Conservation (phyloP, 306 rosid species). For the Senna tora region DNA sequence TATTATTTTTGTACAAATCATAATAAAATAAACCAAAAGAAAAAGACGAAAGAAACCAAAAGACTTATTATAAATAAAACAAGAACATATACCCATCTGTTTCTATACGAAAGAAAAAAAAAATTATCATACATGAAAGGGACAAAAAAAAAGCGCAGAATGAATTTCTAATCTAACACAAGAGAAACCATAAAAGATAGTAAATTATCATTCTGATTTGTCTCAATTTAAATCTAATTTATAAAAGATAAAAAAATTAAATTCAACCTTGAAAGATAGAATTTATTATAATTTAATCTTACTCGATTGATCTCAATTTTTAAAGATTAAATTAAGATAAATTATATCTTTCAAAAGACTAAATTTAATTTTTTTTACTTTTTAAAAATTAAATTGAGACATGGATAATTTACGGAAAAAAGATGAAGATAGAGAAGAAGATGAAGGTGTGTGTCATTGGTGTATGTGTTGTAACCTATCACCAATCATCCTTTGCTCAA, state of each 20-base stretch:
- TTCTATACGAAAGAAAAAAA: neutral
- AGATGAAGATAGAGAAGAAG: constrained; percentile 13
- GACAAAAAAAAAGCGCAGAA: constrained; percentile 23
- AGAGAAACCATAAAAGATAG: constrained; percentile 12
- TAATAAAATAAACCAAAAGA: neutral
- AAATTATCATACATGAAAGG: constrained; percentile 1
- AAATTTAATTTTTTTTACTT: too few species aligned
- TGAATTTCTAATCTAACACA: constrained; percentile 34
- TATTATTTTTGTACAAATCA: constrained; percentile 17
- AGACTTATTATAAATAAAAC: constrained; percentile 12
- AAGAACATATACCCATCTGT: constrained; percentile 27
- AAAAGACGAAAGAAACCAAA: constrained; percentile 11
- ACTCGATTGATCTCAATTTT: too few species aligned
- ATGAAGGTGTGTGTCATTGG: constrained; percentile 40
- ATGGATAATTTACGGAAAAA: too few species aligned
- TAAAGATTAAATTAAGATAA: too few species aligned
- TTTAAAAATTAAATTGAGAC: too few species aligned
- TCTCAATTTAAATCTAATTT: too few species aligned
- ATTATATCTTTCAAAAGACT: too few species aligned
- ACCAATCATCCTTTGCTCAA: constrained; percentile 85
- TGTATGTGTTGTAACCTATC: constrained; percentile 52
- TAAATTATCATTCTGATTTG: neutral
- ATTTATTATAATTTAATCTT: too few species aligned
- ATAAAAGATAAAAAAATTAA: too few species aligned
- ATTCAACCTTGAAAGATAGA: too few species aligned